A percentile compares a stretch with the other conserved stretches of the same genome.
Conservation (phyloP, 805 yeast genomes). For the Myxozyma udenii region DNA sequence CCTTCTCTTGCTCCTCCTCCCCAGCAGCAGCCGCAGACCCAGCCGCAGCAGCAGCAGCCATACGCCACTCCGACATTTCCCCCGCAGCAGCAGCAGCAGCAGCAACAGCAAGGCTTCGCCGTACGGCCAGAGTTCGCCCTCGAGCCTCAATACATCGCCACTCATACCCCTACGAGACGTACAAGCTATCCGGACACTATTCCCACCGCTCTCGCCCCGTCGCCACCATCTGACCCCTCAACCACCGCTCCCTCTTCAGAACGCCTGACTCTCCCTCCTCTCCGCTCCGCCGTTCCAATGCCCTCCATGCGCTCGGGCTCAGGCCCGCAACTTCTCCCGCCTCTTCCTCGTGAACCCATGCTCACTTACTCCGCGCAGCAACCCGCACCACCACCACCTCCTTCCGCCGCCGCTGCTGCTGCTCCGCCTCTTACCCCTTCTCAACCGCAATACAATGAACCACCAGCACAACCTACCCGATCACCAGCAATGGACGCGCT, state of each 20-base stretch:
- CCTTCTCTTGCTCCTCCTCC: not conserved
- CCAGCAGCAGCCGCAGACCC: not conserved
- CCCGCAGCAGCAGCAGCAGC: not conserved
- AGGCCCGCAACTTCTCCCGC: not conserved
- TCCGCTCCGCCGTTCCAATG: not conserved
- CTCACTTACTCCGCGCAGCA: not conserved
- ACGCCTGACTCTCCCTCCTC: not conserved
- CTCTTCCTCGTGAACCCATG: not conserved
- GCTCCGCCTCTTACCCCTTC: not conserved
- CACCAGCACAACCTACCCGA: not conserved
- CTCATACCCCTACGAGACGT: not conserved
- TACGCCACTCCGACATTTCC: not conserved
- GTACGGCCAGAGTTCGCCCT: no score
- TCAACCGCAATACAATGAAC: not conserved
- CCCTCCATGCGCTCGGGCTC: not conserved
- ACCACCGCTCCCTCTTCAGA: not conserved
- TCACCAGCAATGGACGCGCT: not conserved
- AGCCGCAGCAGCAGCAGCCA: not conserved
- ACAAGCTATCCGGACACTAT: not conserved
- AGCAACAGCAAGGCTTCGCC: not conserved
- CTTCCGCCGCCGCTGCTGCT: not conserved
- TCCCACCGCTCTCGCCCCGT: not conserved
- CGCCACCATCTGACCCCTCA: not conserved
- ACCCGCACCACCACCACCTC: not conserved
- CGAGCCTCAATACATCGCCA: no score